Percentiles rank a stretch among this genome's conserved stretches.
Conservation (phyloP, 306 rosid genomes). For the Ziziphus jujuba region DNA sequence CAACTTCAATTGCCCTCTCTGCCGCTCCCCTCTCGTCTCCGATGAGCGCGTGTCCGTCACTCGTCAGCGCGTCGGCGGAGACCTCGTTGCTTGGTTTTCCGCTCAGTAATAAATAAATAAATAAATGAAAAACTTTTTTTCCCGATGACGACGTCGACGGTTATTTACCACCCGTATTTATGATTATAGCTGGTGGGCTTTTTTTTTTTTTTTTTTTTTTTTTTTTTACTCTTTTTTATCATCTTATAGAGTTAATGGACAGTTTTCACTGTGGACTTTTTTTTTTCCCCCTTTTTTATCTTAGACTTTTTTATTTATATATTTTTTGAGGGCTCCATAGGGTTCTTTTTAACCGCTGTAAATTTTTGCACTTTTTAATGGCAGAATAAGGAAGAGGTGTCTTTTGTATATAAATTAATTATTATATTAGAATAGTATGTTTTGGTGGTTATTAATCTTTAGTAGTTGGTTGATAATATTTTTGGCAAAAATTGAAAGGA, state of each 20-base stretch:
- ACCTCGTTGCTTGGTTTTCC: slow-evolving; percentile 63
- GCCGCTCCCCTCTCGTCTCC: slow-evolving; percentile 62
- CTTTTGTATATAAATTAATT: neutral
- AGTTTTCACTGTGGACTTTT: slow-evolving; percentile 26
- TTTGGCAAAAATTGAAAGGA: neutral
- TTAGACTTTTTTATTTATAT: slow-evolving; percentile 14
- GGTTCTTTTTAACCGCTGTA: slow-evolving; percentile 32
- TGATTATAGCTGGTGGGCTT: slow-evolving; percentile 12
- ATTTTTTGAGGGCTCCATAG: neutral
- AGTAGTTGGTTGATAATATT: no score
- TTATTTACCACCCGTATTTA: slow-evolving; percentile 17
- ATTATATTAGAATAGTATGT: no score
- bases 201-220: slow-evolving; percentile 6
- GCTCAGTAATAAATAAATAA: no score
- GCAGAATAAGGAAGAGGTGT: slow-evolving; percentile 19
- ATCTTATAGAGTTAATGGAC: slow-evolving; percentile 23
- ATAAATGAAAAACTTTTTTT: no score
- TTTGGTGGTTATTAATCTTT: neutral
- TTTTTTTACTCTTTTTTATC: neutral
- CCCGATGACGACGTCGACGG: slow-evolving; percentile 2
- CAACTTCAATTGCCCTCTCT: slow-evolving; percentile 82
- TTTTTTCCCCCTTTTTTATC: neutral
- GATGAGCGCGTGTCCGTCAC: slow-evolving; percentile 51
- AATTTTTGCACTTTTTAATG: neutral
- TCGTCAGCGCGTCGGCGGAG: slow-evolving; percentile 48